Evolutionary conservation across 495 filamentous ascomycete genomes (phyloP).

Genomic region (Daldinia bambusicola): DNA sequence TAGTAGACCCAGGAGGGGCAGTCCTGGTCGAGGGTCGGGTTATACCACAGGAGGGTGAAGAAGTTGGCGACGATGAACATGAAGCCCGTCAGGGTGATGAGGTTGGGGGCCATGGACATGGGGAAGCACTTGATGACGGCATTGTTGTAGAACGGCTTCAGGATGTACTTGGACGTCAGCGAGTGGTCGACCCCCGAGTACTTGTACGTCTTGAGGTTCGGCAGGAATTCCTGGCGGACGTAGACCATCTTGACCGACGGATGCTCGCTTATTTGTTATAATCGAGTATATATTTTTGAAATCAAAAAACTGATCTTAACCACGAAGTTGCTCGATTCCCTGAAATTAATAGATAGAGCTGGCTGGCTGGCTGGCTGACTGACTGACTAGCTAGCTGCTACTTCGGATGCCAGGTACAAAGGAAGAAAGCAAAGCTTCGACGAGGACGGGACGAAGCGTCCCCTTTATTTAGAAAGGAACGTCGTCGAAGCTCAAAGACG

Average conservation of each 20-base stretch:
- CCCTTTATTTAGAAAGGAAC: conserved; percentile 8
- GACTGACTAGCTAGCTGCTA: not conserved
- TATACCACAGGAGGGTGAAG: conserved; percentile 94
- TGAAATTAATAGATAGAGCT: not conserved
- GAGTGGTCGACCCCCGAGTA: conserved; percentile 93
- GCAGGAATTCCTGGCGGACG: conserved; percentile 88
- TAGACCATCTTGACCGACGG: conserved; percentile 69
- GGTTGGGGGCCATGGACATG: conserved; percentile 88
- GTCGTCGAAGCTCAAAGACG: not conserved
- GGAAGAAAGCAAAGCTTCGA: not conserved
- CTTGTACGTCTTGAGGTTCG: conserved; percentile 89
- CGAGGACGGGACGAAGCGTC: not conserved
- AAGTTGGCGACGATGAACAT: conserved; percentile 91
- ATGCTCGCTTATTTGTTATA: conserved; percentile 7
- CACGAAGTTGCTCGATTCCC: too few relatives aligned
- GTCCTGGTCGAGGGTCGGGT: conserved; percentile 90
- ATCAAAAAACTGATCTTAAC: not conserved
- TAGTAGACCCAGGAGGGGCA: conserved; percentile 96
- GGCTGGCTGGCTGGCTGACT: not conserved
- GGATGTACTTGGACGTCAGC: conserved; percentile 84
- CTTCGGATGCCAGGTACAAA: not conserved
- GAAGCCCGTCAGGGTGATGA: conserved; percentile 92
- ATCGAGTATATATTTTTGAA: too few relatives aligned
- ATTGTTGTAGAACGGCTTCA: conserved; percentile 98
- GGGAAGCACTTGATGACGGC: conserved; percentile 93